Conservation (phyloP, 352 stramenopile species). For the Phytophthora syringae region DNA sequence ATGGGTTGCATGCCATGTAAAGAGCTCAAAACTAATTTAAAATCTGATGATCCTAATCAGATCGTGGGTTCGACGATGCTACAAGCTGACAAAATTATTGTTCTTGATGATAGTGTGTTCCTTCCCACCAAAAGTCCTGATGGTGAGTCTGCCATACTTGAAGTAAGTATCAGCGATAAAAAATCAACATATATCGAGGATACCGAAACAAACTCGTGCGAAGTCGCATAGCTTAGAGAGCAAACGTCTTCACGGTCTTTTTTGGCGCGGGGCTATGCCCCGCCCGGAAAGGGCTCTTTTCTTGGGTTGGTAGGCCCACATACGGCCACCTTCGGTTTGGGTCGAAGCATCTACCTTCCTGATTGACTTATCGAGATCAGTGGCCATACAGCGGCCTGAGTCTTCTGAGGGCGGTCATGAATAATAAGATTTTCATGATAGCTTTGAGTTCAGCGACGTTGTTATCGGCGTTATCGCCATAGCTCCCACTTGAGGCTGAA, state of each 20-base stretch:
- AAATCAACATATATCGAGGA: slow-evolving; percentile 1
- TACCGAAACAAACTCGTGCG: slow-evolving; percentile 3
- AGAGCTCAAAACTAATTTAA: slow-evolving; percentile 7
- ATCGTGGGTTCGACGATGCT: slow-evolving; percentile 9
- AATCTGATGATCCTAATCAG: neutral
- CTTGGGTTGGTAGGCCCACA: slow-evolving; percentile 1
- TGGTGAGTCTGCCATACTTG: slow-evolving; percentile 14
- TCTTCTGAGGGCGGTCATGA: neutral
- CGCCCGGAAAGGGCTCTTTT: too few relatives aligned
- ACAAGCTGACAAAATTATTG: slow-evolving; percentile 4
- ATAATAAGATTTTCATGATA: neutral
- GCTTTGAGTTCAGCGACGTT: neutral
- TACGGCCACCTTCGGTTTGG: neutral
- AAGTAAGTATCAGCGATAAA: slow-evolving; percentile 7
- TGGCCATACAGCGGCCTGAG: neutral
- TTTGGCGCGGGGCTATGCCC: too few relatives aligned
- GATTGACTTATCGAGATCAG: neutral
- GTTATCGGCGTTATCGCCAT: neutral
- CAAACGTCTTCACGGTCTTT: neutral
- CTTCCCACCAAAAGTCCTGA: slow-evolving; percentile 4
- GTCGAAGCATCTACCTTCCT: neutral
- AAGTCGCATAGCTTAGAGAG: neutral
- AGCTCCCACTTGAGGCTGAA: neutral
- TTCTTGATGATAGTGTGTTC: slow-evolving; percentile 10
- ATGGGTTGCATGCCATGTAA: slow-evolving; percentile 1